Conservation (phyloP, 129 eudicot genomes). For the Erigeron canadensis region DNA sequence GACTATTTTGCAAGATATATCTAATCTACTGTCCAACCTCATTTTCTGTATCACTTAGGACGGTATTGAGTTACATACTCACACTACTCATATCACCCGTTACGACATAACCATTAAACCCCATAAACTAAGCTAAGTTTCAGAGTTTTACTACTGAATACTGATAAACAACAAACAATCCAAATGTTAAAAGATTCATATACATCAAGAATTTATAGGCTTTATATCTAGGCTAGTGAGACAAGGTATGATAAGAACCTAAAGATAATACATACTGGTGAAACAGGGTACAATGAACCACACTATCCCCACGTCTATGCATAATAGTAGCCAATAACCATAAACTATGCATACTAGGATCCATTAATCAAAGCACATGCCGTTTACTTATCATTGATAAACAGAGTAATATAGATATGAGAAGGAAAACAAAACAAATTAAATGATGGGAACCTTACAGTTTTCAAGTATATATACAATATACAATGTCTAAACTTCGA, state of each 20-base stretch:
- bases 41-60: background rate
- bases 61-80: background rate
- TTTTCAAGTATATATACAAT: background rate
- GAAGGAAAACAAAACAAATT: background rate
- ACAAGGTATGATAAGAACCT: background rate
- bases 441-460: background rate
- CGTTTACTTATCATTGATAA: background rate
- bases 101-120: background rate
- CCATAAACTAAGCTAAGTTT: background rate
- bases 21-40: background rate
- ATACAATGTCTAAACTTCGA: too few relatives aligned
- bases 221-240: background rate
- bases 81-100: background rate
- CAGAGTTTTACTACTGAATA: background rate
- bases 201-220: background rate
- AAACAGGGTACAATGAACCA: too few relatives aligned
- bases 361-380: background rate
- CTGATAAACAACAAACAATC: background rate
- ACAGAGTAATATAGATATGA: background rate
- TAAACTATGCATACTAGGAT: background rate
- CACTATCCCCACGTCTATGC: background rate
- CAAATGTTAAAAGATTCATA: constrained; percentile 1
- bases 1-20: background rate
- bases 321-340: background rate
- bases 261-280: too few relatives aligned